Evolutionary conservation across 1,139 yeast genomes (phyloP), one percentile per base, ranked within the genome.

Genomic region (Yamadazyma triangularis): DNA sequence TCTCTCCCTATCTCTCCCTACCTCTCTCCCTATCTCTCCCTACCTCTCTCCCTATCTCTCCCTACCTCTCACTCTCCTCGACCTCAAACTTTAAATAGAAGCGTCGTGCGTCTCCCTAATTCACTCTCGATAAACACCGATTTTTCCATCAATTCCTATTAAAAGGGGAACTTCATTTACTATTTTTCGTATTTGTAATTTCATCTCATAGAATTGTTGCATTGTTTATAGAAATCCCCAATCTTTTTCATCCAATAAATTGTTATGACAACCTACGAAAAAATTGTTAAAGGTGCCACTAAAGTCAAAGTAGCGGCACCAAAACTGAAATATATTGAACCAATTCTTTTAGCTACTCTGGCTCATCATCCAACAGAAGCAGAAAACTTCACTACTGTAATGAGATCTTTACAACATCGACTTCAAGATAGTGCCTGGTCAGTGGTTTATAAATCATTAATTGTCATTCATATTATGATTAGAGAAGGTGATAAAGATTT

Each of bases 261-360:
- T 29, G 23, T 13, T 15, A 68, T 68, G 73, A 65, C 72, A 18
- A 69, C 73, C 5, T 66, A 65, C 43, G 72, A 64, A 38, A 64
- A 67, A 46, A 62, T 65, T 29, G 72, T 65, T 34, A 62, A 68
- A 47, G 73, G 73, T 13, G 73, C 74, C 42, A 70, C 74, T 38
- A 67, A 65, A 42, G 61, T 65, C 33, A 64, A 79, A 73, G 77
- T 88, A 62, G 97, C 98, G n/a, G 96, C 97, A 16, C 98, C 98
- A 11, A 91, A 91, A 60, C 83, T 94, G 26, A 91, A 93, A 54
- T 93, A 91, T 53, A 81, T 89, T 34, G 96, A 88, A 58, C 97
- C 97, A 2, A 85, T 91, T 35, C 70, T 91, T 29, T 72, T 83
- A 66, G 82, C 94, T 4, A 86, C 96, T 0, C 60, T 62, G 38